Conservation (phyloP, 352 stramenopile genomes). For the Pythium aristosporum region DNA sequence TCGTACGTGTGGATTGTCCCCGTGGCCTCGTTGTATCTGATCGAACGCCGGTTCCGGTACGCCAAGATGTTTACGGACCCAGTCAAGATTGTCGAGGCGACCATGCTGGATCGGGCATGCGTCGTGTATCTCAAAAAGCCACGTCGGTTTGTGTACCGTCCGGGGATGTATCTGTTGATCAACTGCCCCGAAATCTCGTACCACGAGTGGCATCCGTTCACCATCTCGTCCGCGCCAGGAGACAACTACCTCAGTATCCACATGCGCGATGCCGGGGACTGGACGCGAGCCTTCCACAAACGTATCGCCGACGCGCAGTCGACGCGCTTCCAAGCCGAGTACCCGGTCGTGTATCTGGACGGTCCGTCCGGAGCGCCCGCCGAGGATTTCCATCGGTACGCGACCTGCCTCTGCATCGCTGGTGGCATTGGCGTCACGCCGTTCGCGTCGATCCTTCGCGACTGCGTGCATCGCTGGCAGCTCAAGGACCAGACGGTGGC, state of each 20-base stretch:
- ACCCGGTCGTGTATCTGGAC: conserved; percentile 23
- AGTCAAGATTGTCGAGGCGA: background rate
- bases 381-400: conserved; percentile 23
- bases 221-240: conserved; percentile 69
- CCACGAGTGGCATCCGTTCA: conserved; percentile 88
- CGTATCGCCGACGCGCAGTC: background rate
- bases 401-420: conserved; percentile 25
- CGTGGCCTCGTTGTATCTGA: conserved; percentile 10
- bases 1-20: conserved; percentile 16
- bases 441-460: conserved; percentile 11
- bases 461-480: conserved; percentile 2
- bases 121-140: conserved; percentile 16
- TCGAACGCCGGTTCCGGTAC: conserved; percentile 17
- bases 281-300: conserved; percentile 25
- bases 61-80: conserved; percentile 5
- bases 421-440: conserved; percentile 30
- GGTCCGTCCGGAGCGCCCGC: conserved; percentile 21
- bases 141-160: conserved; percentile 20
- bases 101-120: background rate
- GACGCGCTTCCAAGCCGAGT: background rate
- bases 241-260: conserved; percentile 38
- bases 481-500: background rate
- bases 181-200: conserved; percentile 42
- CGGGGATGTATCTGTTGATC: conserved; percentile 50
- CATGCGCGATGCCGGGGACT: conserved; percentile 34